Percentiles rank a stretch among this genome's conserved stretches.
phyloP scores from a whole-genome alignment of 176 grass and related monocot genomes.

The Eleusine coracana region DNA sequence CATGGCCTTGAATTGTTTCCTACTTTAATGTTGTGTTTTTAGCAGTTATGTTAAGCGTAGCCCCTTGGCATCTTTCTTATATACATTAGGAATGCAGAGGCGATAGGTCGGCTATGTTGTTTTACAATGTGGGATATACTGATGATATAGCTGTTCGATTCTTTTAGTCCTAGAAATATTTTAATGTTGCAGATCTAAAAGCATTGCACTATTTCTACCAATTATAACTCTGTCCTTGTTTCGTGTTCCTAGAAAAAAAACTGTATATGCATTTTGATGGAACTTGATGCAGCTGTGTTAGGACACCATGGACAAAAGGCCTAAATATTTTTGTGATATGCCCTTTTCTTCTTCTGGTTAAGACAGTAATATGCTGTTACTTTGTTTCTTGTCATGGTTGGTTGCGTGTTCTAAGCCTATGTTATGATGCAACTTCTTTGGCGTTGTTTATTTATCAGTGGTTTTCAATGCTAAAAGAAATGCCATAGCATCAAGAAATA shows the following conservation, averaged over 20 bases:
- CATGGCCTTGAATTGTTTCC: too few species aligned
- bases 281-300: conserved; percentile 92
- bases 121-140: too few species aligned
- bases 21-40: too few species aligned
- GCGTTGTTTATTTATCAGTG: too few species aligned
- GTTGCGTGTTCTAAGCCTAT: too few species aligned
- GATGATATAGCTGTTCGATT: neutral
- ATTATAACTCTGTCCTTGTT: conserved; percentile 26
- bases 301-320: conserved; percentile 97
- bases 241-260: conserved; percentile 71
- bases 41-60: too few species aligned
- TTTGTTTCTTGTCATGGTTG: neutral
- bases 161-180: neutral
- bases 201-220: too few species aligned
- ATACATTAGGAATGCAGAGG: neutral
- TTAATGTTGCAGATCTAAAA: neutral
- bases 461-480: too few species aligned
- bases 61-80: too few species aligned
- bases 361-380: conserved; percentile 12
- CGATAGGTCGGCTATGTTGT: neutral
- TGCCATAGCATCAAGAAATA: too few species aligned
- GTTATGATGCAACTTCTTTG: too few species aligned
- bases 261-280: conserved; percentile 89
- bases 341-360: conserved; percentile 12
- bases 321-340: conserved; percentile 94